Base-by-base conservation (phyloP, 768 basidiomycete genomes). In the Tephrocybe sp. region DNA sequence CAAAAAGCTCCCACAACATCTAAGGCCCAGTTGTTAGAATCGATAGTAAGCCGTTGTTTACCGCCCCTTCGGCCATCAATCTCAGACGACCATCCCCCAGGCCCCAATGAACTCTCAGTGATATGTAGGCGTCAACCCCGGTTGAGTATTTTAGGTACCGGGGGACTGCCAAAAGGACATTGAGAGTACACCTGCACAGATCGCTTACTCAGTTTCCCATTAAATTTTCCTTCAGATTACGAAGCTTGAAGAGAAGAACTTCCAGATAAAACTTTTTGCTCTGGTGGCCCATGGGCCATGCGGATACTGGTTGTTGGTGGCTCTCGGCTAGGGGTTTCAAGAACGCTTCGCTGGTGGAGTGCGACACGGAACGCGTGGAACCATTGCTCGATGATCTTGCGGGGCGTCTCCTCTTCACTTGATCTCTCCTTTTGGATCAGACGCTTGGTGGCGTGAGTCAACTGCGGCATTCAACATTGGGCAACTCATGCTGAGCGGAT, bases 71-170 rank as follows among this genome's bases (percentile, higher is more conserved):
- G 3, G 7, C 17, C 12, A 20, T 12, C 20, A 15, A 17, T 12
- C 4, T 30, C 9, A 8, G 15, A 36, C 14, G 3, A 21, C 40
- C 25, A 24, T 15, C 12, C 5, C n/a, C 15, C 18, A 56, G 55
- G 55, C 25, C 81, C 78, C 1, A 83, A 83, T 43, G 81, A 81
- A 42, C 53, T 83, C 2, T 80, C 77, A 0, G 71, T 82, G 24
- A 60, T 72, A n/a, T n/a, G n/a, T n/a, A 30, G 71, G 76, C 24
- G 66, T 63, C 4, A 67, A 36, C 34, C 67, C 69, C 23, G 70
- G 80, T 62, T 61, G 1, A 66, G 72, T 10, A 59, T 81, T 41
- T 65, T 80, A 60, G 80, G 80, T 2, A 50, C 62, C 17, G 63
- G 68, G 26, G 81, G 79, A 17, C 70, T 80, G 33, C 73, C 79